Base-by-base conservation (phyloP, 169 alveolate genomes). In the Babesia caballi region DNA sequence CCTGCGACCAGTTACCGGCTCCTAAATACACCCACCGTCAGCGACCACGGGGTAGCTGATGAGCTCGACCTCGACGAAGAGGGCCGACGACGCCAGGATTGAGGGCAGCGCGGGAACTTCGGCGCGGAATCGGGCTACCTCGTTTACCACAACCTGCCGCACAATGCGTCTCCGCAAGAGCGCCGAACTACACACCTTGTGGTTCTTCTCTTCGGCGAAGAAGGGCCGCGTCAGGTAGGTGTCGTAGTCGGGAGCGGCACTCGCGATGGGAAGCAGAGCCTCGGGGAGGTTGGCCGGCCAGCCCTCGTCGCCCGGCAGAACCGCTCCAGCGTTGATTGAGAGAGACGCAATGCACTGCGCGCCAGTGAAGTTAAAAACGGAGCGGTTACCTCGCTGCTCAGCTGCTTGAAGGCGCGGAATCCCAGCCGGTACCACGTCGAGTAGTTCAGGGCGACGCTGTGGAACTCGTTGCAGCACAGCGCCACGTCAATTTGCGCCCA, bases 81-180 rank as follows among this genome's bases (percentile, higher is more conserved):
- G 30, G 11, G 75, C 58, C 4, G 61, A 17, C 15, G 51, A 21
- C 12, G 23, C 41, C 59, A 73, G 30, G 17, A 54, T 44, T 7
- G 70, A 44, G 8, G 84, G 84, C 32, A 65, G 36, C 12, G 84
- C 84, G 6, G 84, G 80, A 15, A 73, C 5, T 38, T 73, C 77
- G 0, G 38, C 51, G 3, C 69, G n/a, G 36, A 73, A 73, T 1
- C 50, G 54, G 9, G 78, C 75, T 9, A 73, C 49, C 2, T 73
- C 84, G 28, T 73, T 52, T 1, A 63, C 63, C 21, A 11, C 23
- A 28, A 61, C 77, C 72, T 63, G 50, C 4, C 14, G 3, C 2
- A 3, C n/a, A 3, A 30, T 14, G n/a, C 6, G 7, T 47, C 2
- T 5, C 23, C 5, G 2, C 9, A 1, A 46, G 7, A 12, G 5